Conservation (phyloP, 2,329 filamentous ascomycete genomes). For the Ophiognomonia clavigignenti-juglandacearum region DNA sequence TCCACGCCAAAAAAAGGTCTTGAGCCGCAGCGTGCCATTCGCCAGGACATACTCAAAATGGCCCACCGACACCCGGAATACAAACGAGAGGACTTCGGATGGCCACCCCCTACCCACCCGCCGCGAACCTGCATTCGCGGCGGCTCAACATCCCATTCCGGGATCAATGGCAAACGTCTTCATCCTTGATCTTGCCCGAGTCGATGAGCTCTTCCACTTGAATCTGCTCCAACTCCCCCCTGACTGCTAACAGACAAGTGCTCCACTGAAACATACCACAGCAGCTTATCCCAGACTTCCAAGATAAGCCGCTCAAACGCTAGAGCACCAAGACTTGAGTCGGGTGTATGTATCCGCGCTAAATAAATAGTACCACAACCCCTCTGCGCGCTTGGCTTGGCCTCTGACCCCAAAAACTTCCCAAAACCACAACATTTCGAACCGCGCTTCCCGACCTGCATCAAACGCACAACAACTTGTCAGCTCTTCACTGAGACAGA, state of each 20-base stretch:
- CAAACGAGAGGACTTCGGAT: background rate
- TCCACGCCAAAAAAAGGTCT: background rate
- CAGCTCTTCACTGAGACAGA: conserved; percentile 14
- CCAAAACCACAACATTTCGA: too few species aligned
- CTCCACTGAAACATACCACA: too few species aligned
- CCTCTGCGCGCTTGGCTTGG: too few species aligned
- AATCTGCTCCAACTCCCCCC: background rate
- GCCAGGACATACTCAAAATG: background rate
- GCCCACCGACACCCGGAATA: background rate
- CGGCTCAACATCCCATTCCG: background rate
- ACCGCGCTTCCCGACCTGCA: too few species aligned
- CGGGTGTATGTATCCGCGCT: background rate
- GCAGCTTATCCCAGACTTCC: conserved; percentile 12
- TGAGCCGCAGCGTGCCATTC: too few species aligned
- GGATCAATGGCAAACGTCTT: conserved; percentile 2
- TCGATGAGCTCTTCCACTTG: background rate
- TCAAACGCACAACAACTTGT: too few species aligned
- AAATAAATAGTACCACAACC: too few species aligned
- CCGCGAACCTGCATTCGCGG: conserved; percentile 11
- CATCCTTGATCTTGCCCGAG: background rate
- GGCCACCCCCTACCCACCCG: conserved; percentile 2
- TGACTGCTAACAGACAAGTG: too few species aligned
- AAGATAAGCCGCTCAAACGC: background rate
- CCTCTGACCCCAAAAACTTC: too few species aligned
- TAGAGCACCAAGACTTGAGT: background rate